Conservation (phyloP, 495 filamentous ascomycete genomes). For the Penicillium ucsense region DNA sequence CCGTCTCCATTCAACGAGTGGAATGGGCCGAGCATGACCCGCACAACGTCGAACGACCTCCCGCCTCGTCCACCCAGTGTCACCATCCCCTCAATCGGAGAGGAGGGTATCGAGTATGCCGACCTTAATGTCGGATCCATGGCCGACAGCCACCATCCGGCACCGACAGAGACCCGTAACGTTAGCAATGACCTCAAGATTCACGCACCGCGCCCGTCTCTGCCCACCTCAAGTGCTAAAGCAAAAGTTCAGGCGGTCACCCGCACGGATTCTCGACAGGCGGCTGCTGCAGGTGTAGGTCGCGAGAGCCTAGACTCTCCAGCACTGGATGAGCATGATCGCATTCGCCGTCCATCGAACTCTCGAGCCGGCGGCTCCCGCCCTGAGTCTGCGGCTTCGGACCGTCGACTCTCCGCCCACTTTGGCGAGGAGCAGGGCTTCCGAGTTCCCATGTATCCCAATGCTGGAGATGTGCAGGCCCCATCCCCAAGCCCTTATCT, state of each 20-base stretch:
- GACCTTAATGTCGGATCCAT: slow-evolving; percentile 40
- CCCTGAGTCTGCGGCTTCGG: slow-evolving; percentile 44
- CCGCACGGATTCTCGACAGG: slow-evolving; percentile 76
- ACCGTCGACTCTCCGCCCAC: slow-evolving; percentile 40
- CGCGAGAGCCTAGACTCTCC: slow-evolving; percentile 40
- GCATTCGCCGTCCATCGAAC: slow-evolving; percentile 40
- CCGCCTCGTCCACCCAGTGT: slow-evolving; percentile 63
- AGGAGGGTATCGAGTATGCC: slow-evolving; percentile 85
- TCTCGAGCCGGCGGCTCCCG: slow-evolving; percentile 36
- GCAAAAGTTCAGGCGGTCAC: slow-evolving; percentile 72
- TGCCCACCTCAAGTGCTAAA: slow-evolving; percentile 69
- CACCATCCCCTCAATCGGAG: slow-evolving; percentile 71
- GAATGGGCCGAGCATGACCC: slow-evolving; percentile 34
- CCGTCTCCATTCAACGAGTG: slow-evolving; percentile 77
- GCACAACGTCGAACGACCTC: slow-evolving; percentile 39
- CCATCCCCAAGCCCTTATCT: slow-evolving; percentile 69
- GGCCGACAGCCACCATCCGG: slow-evolving; percentile 31
- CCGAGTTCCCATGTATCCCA: slow-evolving; percentile 88
- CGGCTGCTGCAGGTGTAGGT: slow-evolving; percentile 73
- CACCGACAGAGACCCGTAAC: slow-evolving; percentile 60
- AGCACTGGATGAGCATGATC: slow-evolving; percentile 50
- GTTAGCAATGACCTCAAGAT: slow-evolving; percentile 74
- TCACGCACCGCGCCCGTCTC: slow-evolving; percentile 81
- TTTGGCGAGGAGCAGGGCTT: slow-evolving; percentile 72
- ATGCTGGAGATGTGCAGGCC: slow-evolving; percentile 94